These are phyloP conservation scores for Solanum habrochaites DNA, from an alignment of 257 asterid genomes.

Conservation along the genomic window DNA sequence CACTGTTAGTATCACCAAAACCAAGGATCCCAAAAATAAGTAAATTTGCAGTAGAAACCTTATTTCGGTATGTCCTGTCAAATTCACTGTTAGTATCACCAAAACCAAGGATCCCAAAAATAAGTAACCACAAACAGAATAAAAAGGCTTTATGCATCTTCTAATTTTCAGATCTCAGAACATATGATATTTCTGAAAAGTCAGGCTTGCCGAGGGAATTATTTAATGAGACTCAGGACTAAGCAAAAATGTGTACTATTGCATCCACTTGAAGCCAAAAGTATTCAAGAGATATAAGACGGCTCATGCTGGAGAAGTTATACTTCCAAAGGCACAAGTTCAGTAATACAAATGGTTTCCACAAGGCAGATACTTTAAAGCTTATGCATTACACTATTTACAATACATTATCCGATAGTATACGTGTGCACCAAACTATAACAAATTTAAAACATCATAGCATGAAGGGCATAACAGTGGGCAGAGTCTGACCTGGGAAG, in stretches of 20 bases:
- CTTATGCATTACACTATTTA: background rate
- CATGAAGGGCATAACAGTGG: background rate
- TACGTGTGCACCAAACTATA: background rate
- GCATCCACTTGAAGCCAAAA: background rate
- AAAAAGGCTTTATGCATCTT: background rate
- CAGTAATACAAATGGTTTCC: background rate
- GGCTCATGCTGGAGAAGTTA: background rate
- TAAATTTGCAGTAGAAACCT: slow-evolving; percentile 55
- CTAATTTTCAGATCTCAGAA: background rate
- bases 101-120: background rate
- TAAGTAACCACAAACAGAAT: background rate
- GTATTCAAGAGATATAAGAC: background rate
- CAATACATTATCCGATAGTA: background rate
- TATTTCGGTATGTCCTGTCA: slow-evolving; percentile 76
- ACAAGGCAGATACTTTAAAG: background rate
- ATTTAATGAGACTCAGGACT: background rate
- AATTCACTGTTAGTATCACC: background rate
- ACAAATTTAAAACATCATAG: background rate
- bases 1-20: background rate
- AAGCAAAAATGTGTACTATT: background rate
- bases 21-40: background rate
- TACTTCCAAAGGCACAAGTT: background rate
- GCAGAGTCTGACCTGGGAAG: slow-evolving; percentile 63
- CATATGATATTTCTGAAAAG: background rate
- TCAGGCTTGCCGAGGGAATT: background rate